Percentiles rank a stretch among this genome's conserved stretches.
phyloP scores from a whole-genome alignment of 73 alveolate genomes.

The Blepharisma stoltei region DNA sequence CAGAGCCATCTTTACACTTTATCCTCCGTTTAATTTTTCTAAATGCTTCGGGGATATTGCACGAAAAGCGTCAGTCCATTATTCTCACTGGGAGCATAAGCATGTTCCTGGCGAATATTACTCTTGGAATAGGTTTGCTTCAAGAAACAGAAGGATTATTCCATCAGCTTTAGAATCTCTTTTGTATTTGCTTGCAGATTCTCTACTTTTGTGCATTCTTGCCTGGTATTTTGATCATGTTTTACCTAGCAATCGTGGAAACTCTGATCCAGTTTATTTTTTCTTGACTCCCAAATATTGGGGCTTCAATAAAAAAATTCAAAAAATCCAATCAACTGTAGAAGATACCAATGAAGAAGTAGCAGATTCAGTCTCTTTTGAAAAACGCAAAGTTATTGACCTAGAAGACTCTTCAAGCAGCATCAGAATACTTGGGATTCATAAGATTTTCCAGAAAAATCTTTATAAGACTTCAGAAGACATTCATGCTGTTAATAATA shows the following conservation, averaged over 20 bases:
- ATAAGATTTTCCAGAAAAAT: slow-evolving; percentile 45
- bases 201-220: slow-evolving; percentile 30
- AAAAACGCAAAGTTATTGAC: slow-evolving; percentile 42
- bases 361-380: slow-evolving; percentile 8
- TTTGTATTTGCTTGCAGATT: slow-evolving; percentile 19
- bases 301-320: slow-evolving; percentile 32
- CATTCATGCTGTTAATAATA: slow-evolving; percentile 40
- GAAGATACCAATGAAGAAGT: slow-evolving; percentile 8
- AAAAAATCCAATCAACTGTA: background rate
- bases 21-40: slow-evolving; percentile 57
- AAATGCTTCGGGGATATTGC: slow-evolving; percentile 47
- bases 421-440: slow-evolving; percentile 40
- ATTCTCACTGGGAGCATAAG: slow-evolving; percentile 43
- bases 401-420: slow-evolving; percentile 41
- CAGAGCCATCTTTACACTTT: slow-evolving; percentile 39
- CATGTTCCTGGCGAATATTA: slow-evolving; percentile 56
- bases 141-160: slow-evolving; percentile 1
- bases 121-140: slow-evolving; percentile 26
- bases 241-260: slow-evolving; percentile 49
- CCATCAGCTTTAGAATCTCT: slow-evolving; percentile 17
- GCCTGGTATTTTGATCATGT: slow-evolving; percentile 60
- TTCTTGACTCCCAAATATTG: slow-evolving; percentile 41
- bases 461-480: slow-evolving; percentile 35
- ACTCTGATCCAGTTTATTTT: slow-evolving; percentile 39
- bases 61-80: slow-evolving; percentile 40